Evolutionary conservation across 83 land plant species (phyloP), one percentile per base, ranked within the genome.

Genomic region (Picea mariana): DNA sequence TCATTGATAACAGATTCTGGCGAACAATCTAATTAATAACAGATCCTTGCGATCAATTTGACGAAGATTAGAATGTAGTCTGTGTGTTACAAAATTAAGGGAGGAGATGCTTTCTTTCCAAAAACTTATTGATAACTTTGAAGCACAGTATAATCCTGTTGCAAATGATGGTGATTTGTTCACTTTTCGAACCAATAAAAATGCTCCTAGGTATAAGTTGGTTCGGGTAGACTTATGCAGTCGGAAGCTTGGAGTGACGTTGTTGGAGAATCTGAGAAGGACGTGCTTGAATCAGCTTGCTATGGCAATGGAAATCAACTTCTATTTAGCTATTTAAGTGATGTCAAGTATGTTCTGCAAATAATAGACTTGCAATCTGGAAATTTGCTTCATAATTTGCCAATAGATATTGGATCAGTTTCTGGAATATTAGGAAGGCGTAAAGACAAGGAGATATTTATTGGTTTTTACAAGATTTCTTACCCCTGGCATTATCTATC

Each of bases 381-480:
- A 5, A 49, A 69, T 1, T 78, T 94, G 55, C 72, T 90, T 15
- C 87, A 91, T 69, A 59, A 80, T 13, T 85, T 96, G 49, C 95
- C 97, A 0, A 68, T 95, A 15, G 99, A 94, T 59, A 96, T 98
- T 81, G 99, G 99, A 15, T 80, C 92, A 27, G 89, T 95, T 12
- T 69, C 58, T 76, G 87, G 79, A 8, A 86, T 90, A 68, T 91
- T 95, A 58, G 92, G 94, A 62, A 84, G 92, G 82, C 89, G 97
- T 20, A 66, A 94, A 49, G 97, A 98, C 84, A 82, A 80, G 60
- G 87, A 87, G 78, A 66, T 94, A 40, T 94, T 97, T 83, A 84
- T 95, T 86, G 81, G 85, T 38, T 97, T n/a, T 95, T 84, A 91
- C 93, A 12, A 94, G 97, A 83, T 98, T 96, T 67, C 93, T 98